phyloP scores from a whole-genome alignment of 768 basidiomycete genomes.

The Grammothele lineata region DNA sequence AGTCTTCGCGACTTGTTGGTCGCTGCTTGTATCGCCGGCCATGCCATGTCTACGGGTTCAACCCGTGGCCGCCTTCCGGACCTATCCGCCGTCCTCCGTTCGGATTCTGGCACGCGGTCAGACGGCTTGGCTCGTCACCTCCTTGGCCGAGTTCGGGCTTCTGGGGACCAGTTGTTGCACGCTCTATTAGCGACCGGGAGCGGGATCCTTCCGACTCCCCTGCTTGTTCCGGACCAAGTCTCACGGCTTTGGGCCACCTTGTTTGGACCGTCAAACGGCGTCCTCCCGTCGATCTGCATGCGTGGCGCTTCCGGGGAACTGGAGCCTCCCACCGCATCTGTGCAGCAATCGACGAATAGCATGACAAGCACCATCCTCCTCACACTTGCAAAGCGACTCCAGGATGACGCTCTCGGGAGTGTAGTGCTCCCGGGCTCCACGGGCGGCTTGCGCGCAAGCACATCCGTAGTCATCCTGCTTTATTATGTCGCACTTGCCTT shows the following conservation, averaged over 20 bases:
- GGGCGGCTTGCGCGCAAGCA: constrained; percentile 29
- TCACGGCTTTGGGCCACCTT: constrained; percentile 31
- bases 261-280: constrained; percentile 33
- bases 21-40: constrained; percentile 33
- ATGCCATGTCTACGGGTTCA: constrained; percentile 22
- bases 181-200: constrained; percentile 32
- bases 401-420: constrained; percentile 29
- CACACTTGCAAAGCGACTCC: constrained; percentile 42
- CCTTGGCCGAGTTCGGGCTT: constrained; percentile 30
- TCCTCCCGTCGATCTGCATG: constrained; percentile 30
- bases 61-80: constrained; percentile 21
- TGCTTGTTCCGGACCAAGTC: constrained; percentile 39
- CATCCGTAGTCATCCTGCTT: constrained; percentile 38
- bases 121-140: constrained; percentile 33
- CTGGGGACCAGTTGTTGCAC: constrained; percentile 30
- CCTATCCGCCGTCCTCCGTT: constrained; percentile 19
- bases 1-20: constrained; percentile 36
- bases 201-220: constrained; percentile 37
- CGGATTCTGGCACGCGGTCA: constrained; percentile 21
- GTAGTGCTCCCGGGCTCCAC: constrained; percentile 21
- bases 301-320: constrained; percentile 6
- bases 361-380: constrained; percentile 39
- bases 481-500: constrained; percentile 46
- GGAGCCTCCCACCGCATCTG: constrained; percentile 17
- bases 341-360: constrained; percentile 25